Evolutionary conservation across 2,329 filamentous ascomycete species (phyloP).

Genomic region (Aspergillus arachidicola): DNA sequence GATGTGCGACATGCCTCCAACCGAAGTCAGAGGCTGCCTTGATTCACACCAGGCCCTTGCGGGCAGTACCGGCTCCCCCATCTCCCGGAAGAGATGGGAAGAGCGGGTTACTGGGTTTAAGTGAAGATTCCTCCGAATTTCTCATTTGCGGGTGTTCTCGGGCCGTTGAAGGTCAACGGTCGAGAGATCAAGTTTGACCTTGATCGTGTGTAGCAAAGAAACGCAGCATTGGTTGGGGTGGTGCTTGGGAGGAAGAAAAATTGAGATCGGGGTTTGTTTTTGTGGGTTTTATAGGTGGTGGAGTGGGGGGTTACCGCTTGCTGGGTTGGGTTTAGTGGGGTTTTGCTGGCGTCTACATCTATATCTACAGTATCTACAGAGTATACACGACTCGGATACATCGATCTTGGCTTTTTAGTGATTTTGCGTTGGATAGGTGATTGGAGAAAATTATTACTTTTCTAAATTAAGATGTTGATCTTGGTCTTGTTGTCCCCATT

Average conservation of each 20-base stretch:
- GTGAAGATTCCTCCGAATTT: conserved; percentile 99
- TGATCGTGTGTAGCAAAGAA: conserved; percentile 87
- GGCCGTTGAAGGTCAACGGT: conserved; percentile 10
- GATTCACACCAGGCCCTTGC: conserved; percentile 81
- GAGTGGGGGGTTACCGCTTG: conserved; percentile 21
- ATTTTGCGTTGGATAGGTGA: no score
- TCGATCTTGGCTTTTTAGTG: no score
- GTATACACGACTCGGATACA: no score
- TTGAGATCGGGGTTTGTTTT: conserved; percentile 21
- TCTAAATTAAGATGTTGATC: no score
- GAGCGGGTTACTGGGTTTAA: conserved; percentile 44
- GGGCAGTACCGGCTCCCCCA: conserved; percentile 61
- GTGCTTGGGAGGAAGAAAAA: conserved; percentile 62
- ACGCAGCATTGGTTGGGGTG: conserved; percentile 90
- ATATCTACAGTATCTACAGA: no score
- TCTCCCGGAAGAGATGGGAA: conserved; percentile 26
- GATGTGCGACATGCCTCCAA: conserved; percentile 54
- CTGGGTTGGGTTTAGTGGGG: conserved; percentile 4
- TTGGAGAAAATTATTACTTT: no score
- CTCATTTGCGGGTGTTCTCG: conserved; percentile 71
- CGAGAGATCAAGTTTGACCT: conserved; percentile 40
- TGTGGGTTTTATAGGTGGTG: conserved; percentile 4
- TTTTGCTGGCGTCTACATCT: no score
- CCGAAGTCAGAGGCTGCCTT: conserved; percentile 25
- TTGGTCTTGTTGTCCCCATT: no score